Percentiles rank a stretch among this genome's conserved stretches.
phyloP scores from a whole-genome alignment of 1,284 basidiomycete species.

The Acaromyces ingoldii region DNA sequence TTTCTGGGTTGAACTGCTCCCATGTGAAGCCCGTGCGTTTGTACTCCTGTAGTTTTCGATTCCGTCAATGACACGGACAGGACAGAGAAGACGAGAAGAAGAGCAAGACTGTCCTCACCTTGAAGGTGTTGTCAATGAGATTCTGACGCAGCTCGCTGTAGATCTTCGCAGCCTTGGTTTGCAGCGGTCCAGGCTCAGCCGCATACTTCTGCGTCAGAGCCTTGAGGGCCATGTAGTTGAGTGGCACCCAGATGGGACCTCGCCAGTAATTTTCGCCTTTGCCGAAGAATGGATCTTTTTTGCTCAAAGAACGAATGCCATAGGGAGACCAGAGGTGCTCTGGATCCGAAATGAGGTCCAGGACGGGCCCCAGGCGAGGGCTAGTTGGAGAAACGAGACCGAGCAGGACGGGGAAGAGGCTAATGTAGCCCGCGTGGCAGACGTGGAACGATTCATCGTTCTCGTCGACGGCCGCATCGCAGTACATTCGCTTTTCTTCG shows the following conservation, averaged over 20 bases:
- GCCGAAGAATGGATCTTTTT: conserved; percentile 78
- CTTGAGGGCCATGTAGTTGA: conserved; percentile 82
- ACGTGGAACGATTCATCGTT: conserved; percentile 72
- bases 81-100: neutral
- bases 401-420: conserved; percentile 84
- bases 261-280: conserved; percentile 93
- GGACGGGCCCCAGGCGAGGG: conserved; percentile 68
- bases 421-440: conserved; percentile 86
- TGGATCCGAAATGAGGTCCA: conserved; percentile 73
- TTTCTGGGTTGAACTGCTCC: conserved; percentile 86
- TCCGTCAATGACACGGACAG: neutral
- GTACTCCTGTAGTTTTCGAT: conserved; percentile 64
- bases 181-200: conserved; percentile 71
- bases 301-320: conserved; percentile 79
- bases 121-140: conserved; percentile 76
- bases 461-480: conserved; percentile 76
- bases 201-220: conserved; percentile 77
- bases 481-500: conserved; percentile 82
- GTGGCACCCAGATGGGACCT: conserved; percentile 91
- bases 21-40: conserved; percentile 85
- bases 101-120: conserved; percentile 57
- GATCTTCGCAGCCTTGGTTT: conserved; percentile 67
- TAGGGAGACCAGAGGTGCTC: conserved; percentile 82
- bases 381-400: conserved; percentile 64
- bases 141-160: conserved; percentile 75